phyloP scores from a whole-genome alignment of 768 basidiomycete genomes.

The Kwoniella mangroviensis region DNA sequence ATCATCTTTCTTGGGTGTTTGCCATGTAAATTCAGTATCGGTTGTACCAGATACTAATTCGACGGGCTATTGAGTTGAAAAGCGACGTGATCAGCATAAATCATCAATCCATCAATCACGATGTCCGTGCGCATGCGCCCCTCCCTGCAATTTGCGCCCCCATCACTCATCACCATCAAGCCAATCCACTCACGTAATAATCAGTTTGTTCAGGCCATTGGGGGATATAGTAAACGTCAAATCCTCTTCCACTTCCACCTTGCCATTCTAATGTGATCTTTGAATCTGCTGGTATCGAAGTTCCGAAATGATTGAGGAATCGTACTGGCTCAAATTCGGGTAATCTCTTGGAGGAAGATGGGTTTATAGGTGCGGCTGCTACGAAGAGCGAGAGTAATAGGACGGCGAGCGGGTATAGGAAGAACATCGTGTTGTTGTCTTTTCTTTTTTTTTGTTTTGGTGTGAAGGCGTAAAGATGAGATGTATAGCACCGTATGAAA shows the following conservation, averaged over 20 bases:
- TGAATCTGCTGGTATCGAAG: slow-evolving; percentile 20
- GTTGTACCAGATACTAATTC: slow-evolving; percentile 18
- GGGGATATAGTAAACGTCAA: slow-evolving; percentile 34
- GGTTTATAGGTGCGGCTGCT: slow-evolving; percentile 7
- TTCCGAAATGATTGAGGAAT: slow-evolving; percentile 26
- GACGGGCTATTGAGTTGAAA: slow-evolving; percentile 18
- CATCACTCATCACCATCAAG: not conserved
- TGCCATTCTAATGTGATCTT: slow-evolving; percentile 21
- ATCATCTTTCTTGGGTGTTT: slow-evolving; percentile 14
- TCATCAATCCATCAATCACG: not conserved
- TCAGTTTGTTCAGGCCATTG: slow-evolving; percentile 31
- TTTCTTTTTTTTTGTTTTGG: not conserved
- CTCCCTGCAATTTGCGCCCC: not conserved
- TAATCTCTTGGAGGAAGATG: not conserved
- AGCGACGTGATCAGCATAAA: not conserved
- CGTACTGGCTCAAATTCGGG: slow-evolving; percentile 11
- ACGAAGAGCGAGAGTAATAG: slow-evolving; percentile 21
- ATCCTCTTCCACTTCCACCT: slow-evolving; percentile 28
- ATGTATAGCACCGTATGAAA: not conserved
- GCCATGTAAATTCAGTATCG: slow-evolving; percentile 20
- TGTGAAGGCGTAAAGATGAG: not conserved
- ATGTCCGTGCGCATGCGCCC: not conserved
- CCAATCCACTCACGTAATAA: slow-evolving; percentile 24
- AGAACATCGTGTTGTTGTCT: slow-evolving; percentile 12
- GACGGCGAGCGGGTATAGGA: slow-evolving; percentile 21